Evolutionary conservation across 441 rosid genomes (phyloP), one percentile per base, ranked within the genome.

Genomic region (Aquilaria agallochum): DNA sequence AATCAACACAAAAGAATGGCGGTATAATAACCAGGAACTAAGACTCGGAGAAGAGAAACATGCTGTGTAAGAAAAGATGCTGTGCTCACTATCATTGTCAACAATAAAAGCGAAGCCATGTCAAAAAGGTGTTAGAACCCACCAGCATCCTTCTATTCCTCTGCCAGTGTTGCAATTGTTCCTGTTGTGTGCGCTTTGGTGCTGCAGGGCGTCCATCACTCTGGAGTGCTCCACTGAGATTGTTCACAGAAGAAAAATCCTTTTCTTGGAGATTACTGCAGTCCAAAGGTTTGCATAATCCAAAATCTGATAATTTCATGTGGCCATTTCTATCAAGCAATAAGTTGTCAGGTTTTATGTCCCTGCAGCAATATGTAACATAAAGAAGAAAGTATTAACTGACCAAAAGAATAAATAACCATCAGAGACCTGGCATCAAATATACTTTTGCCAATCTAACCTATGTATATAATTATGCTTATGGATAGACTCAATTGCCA

Each of bases 401-500:
- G 30, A 15, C 30, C n/a, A 32, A 20, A 20, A 20, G 50, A 50
- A 44, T 3, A 36, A 36, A 49, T 36, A 55, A 5, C 46, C 49
- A 52, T 27, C 53, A 34, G 4, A 33, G 31, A 48, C 34, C 53
- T 12, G 53, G 42, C 33, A 40, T 44, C 40, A 6, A 11, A 55
- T 68, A 68, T 54, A 30, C 8, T 55, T 49, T 61, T 46, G 1
- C 42, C 3, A 36, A 57, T 74, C 49, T 73, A 60, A 89, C 98
- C 98, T 89, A 81, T 92, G 97, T 76, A 92, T 86, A 72, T 92
- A 92, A 72, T 90, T 92, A 79, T 92, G 98, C 72, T 83, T 92
- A 73, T 92, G 97, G 62, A 90, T 92, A 62, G 98, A 92, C 74
- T 92, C 97, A 47, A 92, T 90, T 42, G 98, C 98, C 69, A 92